Base-by-base conservation (phyloP, 2,329 filamentous ascomycete species). In the Akanthomyces muscarius region DNA sequence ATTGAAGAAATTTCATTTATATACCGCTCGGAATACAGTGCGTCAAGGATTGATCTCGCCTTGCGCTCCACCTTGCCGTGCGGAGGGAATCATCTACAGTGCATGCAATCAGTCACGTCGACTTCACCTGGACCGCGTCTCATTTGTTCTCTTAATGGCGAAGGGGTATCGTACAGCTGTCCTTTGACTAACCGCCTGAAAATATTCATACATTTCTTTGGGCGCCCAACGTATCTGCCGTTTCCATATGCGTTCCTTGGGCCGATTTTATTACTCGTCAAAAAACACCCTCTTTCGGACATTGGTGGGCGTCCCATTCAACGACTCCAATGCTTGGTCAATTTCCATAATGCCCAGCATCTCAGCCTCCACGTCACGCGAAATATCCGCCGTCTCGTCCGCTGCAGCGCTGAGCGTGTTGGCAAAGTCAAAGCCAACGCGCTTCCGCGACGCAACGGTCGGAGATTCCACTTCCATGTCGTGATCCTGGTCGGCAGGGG, bases 11-110 rank as follows among this genome's bases (percentile, higher is more conserved):
- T 65, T 67, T 41, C 5, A 3, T 84, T 78, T 66, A 81, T 89
- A 66, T 89, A 84, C 85, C 86, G 86, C 86, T 87, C 86, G 84
- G 86, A 88, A 88, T 89, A 89, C 86, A 88, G 84, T 88, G 85
- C 80, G 78, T 82, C 86, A 89, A 89, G 86, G 86, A 89, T 85
- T 78, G 79, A 74, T 86, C 86, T 88, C 85, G 84, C 86, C 86
- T 89, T 89, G 86, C 84, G 85, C 86, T 89, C 86, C 86, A 89
- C 86, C 86, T 85, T 82, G 85, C 85, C 85, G 84, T 86, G 86
- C 86, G 86, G 84, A 51, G 23, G 8, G 60, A 59, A 28, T 57
- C 51, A 21, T 65, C 33, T 63, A 54, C 36, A 21, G 38, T 47
- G 25, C 65, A 55, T 44, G 52, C 38, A 64, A 54, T 60, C 59